phyloP scores from a whole-genome alignment of 2,329 filamentous ascomycete genomes.

The Cordyceps cateniannulata region DNA sequence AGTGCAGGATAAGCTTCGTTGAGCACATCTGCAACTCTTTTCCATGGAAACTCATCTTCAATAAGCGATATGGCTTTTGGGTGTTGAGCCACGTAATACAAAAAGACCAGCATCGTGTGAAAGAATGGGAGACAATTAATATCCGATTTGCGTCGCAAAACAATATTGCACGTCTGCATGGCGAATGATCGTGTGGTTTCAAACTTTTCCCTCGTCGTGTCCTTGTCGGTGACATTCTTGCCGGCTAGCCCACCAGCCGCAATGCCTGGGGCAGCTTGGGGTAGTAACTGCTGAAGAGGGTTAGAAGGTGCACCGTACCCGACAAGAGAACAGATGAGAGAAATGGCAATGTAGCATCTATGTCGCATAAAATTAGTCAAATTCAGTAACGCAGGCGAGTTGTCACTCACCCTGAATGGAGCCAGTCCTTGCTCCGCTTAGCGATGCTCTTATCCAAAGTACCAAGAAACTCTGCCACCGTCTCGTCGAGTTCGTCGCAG shows the following conservation, averaged over 20 bases:
- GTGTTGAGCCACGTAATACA: conserved; percentile 38
- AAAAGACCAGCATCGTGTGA: conserved; percentile 56
- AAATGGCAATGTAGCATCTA: conserved; percentile 22
- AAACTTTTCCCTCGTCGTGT: conserved; percentile 23
- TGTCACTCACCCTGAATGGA: conserved; percentile 35
- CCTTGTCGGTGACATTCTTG: background rate
- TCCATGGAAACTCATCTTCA: conserved; percentile 47
- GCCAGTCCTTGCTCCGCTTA: conserved; percentile 43
- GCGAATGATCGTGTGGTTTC: conserved; percentile 34
- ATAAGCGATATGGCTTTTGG: conserved; percentile 37
- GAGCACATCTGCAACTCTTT: conserved; percentile 30
- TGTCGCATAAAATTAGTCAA: background rate
- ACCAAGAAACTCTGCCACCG: conserved; percentile 42
- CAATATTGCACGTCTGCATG: conserved; percentile 37
- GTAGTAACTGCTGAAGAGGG: conserved; percentile 28
- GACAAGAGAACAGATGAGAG: conserved; percentile 26
- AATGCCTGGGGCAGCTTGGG: conserved; percentile 14
- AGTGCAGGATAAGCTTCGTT: conserved; percentile 28
- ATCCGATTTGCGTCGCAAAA: conserved; percentile 48
- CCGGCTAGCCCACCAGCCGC: background rate
- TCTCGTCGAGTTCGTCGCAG: conserved; percentile 38
- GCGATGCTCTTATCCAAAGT: conserved; percentile 53
- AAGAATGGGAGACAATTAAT: conserved; percentile 55
- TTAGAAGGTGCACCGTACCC: conserved; percentile 36
- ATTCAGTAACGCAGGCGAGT: background rate